Evolutionary conservation across 371 early-diverging fungal species (phyloP).

Genomic region (Blastocladiella emersonii): DNA sequence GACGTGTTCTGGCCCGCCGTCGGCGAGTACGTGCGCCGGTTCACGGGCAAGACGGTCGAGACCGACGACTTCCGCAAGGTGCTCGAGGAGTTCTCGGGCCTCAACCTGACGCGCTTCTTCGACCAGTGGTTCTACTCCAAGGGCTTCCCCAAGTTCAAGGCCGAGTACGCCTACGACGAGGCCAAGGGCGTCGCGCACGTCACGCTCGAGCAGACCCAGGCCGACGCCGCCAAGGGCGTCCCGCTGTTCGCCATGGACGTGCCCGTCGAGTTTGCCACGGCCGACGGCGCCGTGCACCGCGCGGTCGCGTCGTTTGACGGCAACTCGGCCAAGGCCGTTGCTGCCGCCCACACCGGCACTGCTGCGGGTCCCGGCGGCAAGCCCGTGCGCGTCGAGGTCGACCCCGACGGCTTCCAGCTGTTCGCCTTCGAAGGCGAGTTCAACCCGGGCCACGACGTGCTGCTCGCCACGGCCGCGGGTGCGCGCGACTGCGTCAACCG

Average conservation of each 20-base stretch:
- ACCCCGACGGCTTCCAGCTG: conserved; percentile 31
- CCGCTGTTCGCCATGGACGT: conserved; percentile 33
- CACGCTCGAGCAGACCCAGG: conserved; percentile 35
- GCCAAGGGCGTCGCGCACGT: conserved; percentile 18
- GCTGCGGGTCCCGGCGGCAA: conserved; percentile 8
- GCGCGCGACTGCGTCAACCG: conserved; percentile 18
- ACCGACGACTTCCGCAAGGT: conserved; percentile 37
- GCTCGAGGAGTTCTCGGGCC: conserved; percentile 33
- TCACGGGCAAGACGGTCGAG: conserved; percentile 24
- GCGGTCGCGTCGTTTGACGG: conserved; percentile 17
- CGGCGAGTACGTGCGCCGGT: conserved; percentile 24
- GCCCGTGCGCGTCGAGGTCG: conserved; percentile 26
- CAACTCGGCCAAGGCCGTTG: background rate
- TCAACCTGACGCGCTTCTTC: conserved; percentile 42
- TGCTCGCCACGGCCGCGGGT: conserved; percentile 24
- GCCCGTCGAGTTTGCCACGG: conserved; percentile 31
- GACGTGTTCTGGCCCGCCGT: conserved; percentile 38
- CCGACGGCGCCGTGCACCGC: conserved; percentile 15
- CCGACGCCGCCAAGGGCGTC: conserved; percentile 16
- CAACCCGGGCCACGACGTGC: conserved; percentile 27
- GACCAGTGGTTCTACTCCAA: conserved; percentile 45
- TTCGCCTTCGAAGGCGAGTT: conserved; percentile 23
- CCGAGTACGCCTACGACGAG: conserved; percentile 19
- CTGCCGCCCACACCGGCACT: conserved; percentile 10
- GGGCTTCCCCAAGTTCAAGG: conserved; percentile 39